These are phyloP conservation scores for Populus hybrid DNA, from an alignment of 441 rosid genomes.

Conservation along the genomic window DNA sequence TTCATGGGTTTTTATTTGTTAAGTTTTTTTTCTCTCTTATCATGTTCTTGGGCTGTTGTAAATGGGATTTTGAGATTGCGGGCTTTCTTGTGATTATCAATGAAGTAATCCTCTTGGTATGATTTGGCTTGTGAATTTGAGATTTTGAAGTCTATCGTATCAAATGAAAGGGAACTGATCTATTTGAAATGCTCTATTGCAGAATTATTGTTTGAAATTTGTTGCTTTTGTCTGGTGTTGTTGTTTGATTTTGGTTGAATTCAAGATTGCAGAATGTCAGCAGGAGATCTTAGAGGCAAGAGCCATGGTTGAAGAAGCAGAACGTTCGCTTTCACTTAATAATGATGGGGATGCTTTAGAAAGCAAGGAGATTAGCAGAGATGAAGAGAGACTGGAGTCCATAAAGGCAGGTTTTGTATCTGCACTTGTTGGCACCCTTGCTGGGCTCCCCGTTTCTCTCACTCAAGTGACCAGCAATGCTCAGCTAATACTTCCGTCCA, in stretches of 20 bases:
- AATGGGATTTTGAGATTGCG: background rate
- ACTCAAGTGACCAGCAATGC: slow-evolving; percentile 44
- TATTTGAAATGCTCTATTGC: background rate
- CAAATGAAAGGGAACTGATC: background rate
- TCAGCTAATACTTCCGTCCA: slow-evolving; percentile 60
- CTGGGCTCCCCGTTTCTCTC: slow-evolving; percentile 58
- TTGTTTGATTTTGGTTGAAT: background rate
- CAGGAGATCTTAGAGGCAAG: slow-evolving; percentile 71
- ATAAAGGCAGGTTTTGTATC: slow-evolving; percentile 67
- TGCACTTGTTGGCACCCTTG: slow-evolving; percentile 68
- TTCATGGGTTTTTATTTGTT: background rate
- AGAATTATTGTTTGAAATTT: background rate
- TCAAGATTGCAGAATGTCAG: slow-evolving; percentile 82
- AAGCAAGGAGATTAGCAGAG: slow-evolving; percentile 34
- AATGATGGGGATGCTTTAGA: slow-evolving; percentile 15
- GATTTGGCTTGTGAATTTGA: background rate
- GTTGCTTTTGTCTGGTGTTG: background rate
- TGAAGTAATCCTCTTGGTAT: background rate
- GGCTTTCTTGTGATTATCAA: background rate
- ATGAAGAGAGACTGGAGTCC: slow-evolving; percentile 76
- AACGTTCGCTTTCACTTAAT: slow-evolving; percentile 39
- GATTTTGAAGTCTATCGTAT: background rate
- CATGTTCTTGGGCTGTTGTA: background rate
- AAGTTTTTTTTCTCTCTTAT: background rate
- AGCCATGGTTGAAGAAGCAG: slow-evolving; percentile 77